Conservation (phyloP, 2,329 filamentous ascomycete species). For the Rutstroemia sp. region DNA sequence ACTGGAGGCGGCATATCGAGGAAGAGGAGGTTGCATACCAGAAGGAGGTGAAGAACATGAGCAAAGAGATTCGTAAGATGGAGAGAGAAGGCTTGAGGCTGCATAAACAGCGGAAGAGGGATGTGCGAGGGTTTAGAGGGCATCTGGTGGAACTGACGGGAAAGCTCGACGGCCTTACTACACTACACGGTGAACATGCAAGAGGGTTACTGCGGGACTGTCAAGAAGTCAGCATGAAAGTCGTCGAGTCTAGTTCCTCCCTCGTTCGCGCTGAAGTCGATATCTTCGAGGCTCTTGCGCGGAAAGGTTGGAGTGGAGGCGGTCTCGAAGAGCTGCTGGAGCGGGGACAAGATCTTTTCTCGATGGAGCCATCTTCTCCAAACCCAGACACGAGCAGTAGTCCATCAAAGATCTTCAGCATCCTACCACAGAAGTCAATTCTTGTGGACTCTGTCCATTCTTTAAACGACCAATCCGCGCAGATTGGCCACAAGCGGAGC, state of each 20-base stretch:
- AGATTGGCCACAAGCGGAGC: conserved; percentile 35
- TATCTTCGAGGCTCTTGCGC: conserved; percentile 59
- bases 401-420: conserved; percentile 51
- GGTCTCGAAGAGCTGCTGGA: conserved; percentile 60
- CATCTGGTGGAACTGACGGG: conserved; percentile 57
- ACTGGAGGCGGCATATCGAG: conserved; percentile 55
- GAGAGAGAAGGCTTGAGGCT: conserved; percentile 59
- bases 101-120: conserved; percentile 49
- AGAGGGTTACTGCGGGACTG: conserved; percentile 52
- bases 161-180: conserved; percentile 55
- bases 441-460: conserved; percentile 43
- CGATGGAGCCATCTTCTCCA: conserved; percentile 32
- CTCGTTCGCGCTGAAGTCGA: conserved; percentile 62
- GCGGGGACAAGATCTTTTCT: conserved; percentile 55
- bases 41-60: conserved; percentile 46
- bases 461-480: conserved; percentile 18
- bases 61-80: conserved; percentile 53
- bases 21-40: conserved; percentile 57
- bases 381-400: conserved; percentile 31
- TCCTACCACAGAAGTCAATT: conserved; percentile 57
- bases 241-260: conserved; percentile 58
- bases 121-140: conserved; percentile 53
- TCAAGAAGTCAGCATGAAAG: conserved; percentile 55
- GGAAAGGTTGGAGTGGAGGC: conserved; percentile 61
- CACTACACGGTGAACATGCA: conserved; percentile 53